Evolutionary conservation across 345 rosid species (phyloP), one percentile per base, ranked within the genome.

Genomic region (Erodium maritimum): DNA sequence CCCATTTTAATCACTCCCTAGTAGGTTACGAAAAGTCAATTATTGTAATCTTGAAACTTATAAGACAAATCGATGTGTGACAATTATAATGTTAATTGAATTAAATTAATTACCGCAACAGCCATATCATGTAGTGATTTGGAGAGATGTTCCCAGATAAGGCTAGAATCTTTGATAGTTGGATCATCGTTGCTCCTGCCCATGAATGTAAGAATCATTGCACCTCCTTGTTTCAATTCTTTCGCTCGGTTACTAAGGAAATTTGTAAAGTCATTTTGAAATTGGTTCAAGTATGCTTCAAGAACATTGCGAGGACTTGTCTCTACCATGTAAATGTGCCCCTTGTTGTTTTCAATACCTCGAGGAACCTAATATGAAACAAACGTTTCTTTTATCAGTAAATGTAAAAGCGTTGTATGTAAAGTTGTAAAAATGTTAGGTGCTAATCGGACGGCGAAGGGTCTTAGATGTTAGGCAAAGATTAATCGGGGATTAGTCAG

Each of bases 251-350:
- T 21, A 9, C 59, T 21, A 11, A 62, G 53, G 33, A 63, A 37
- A 6, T 19, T 21, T 1, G 22, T 54, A 17, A 55, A 54, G 19
- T 63, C 66, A 53, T 19, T 54, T 34, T 63, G 25, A 19, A 63
- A 63, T 23, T 42, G 60, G 37, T 63, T 46, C 17, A 23, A 21
- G 22, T 63, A 63, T 45, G 66, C 66, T 18, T 63, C 54, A 5
- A 37, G 13, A 16, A 63, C 59, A 11, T 56, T 63, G 37, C 16
- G 23, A 19, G 60, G 59, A 23, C 55, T 55, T 45, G 23, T 63
- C 33, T 21, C 45, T 17, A 9, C 53, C 17, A 63, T 23, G 53
- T 34, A 63, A 33, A 55, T 23, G 33, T 45, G 17, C 17, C 66
- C 23, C 17, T n/a, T n/a, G n/a, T 34, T 42, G 23, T 2, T 17